Base-by-base conservation (phyloP, 2,329 filamentous ascomycete species). In the Fusarium sp. region DNA sequence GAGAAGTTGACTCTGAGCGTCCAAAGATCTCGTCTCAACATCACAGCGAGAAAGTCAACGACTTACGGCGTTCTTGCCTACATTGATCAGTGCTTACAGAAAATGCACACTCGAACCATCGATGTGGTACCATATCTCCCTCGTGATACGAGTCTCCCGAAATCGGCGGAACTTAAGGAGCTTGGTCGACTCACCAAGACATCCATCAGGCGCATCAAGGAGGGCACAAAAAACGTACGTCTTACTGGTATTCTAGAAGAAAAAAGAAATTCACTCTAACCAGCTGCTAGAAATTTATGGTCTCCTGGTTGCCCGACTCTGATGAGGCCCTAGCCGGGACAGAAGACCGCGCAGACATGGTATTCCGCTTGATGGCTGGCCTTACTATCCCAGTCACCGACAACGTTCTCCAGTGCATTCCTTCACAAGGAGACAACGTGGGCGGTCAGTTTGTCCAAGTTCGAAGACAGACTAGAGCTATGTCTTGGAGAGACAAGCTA, bases 321-420 rank as follows among this genome's bases (percentile, higher is more conserved):
- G 24, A 42, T 34, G 65, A 80, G n/a, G 37, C 37, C 13, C 9
- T 45, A 44, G 9, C 46, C 16, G 20, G 48, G 16, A 74, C 80
- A 8, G 83, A 87, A 71, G 78, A 81, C 56, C 72, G 78, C 3
- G 78, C 77, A 34, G 84, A 87, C 44, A 75, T 83, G 16, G 84
- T 85, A 18, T 74, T 81, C 48, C 83, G 86, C 30, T 79, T 87
- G 6, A 73, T 88, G 4, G 74, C 81, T 34, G 79, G 78, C 14
- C 67, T 48, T n/a, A 57, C 64, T 20, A 32, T 51, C 16, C 45
- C 60, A 2, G 52, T 48, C 27, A 45, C 53, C 13, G 42, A 65
- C 3, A 37, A 67, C 12, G 53, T 47, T 2, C 67, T 77, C 4
- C 71, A 77, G 13, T 67, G 72, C 9, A 42, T 79, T 10, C 66